phyloP scores from a whole-genome alignment of 176 grass and related monocot species.

The maize (Zea mays) region DNA sequence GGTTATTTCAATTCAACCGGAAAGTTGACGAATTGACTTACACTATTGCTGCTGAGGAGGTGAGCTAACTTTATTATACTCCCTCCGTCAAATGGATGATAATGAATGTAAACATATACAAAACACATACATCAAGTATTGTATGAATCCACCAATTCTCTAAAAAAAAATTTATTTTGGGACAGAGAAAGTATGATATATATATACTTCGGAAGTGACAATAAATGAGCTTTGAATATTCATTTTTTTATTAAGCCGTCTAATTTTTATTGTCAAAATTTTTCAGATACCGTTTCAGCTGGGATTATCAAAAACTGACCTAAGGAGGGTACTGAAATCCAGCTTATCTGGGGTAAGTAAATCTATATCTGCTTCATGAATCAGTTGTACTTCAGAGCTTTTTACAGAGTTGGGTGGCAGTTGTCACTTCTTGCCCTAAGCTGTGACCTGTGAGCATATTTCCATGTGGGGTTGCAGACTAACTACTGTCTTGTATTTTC shows the following conservation, averaged over 20 bases:
- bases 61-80: constrained; percentile 40
- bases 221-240: constrained; percentile 13
- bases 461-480: neutral
- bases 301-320: constrained; percentile 84
- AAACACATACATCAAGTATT: no score
- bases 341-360: constrained; percentile 84
- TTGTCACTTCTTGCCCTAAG: neutral
- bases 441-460: neutral
- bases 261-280: constrained; percentile 31
- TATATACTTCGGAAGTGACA: constrained; percentile 14
- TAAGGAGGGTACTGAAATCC: constrained; percentile 88
- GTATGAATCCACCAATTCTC: no score
- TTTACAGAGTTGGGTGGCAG: constrained; percentile 12
- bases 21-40: constrained; percentile 90
- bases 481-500: neutral
- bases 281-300: constrained; percentile 93
- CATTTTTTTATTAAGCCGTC: neutral
- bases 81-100: no score
- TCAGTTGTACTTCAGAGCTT: neutral
- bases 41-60: constrained; percentile 86
- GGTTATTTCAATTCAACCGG: constrained; percentile 76
- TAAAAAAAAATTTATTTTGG: no score
- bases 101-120: no score
- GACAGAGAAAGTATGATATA: neutral
- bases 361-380: constrained; percentile 26